Conservation (phyloP, 2,329 filamentous ascomycete species). For the Colletotrichum trifolii region DNA sequence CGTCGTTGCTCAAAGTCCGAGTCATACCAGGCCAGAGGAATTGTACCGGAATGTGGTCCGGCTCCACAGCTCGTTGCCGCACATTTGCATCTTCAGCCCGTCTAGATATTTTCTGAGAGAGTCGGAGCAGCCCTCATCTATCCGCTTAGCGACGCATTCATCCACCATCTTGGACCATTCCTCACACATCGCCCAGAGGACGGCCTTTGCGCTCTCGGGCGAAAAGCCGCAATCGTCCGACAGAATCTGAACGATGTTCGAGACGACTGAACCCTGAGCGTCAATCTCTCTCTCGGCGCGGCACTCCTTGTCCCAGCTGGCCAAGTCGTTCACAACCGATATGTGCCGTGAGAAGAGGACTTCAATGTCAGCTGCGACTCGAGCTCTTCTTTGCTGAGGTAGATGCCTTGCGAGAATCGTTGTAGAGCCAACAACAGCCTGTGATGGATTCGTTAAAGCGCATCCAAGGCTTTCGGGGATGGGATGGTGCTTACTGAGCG, state of each 20-base stretch:
- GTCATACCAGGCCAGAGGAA: too few species aligned
- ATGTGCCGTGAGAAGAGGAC: neutral
- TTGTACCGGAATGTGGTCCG: conserved; percentile 31
- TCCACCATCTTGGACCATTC: conserved; percentile 32
- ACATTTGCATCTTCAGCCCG: conserved; percentile 32
- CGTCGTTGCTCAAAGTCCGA: too few species aligned
- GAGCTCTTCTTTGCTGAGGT: neutral
- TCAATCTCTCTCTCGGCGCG: neutral
- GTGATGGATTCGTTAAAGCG: too few species aligned
- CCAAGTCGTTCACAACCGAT: conserved; percentile 5
- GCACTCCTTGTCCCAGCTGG: conserved; percentile 14
- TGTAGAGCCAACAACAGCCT: too few species aligned
- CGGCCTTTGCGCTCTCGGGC: conserved; percentile 23
- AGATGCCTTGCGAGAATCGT: too few species aligned
- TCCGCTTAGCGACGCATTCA: neutral
- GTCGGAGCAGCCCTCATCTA: conserved; percentile 1
- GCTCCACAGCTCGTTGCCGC: conserved; percentile 33
- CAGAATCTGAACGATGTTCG: conserved; percentile 12
- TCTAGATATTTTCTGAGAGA: conserved; percentile 20
- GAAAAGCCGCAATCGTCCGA: conserved; percentile 4
- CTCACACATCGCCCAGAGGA: conserved; percentile 32
- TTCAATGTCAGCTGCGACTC: neutral
- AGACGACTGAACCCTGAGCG: neutral
- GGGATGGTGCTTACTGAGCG: too few species aligned
- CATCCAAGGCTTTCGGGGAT: too few species aligned